A percentile compares a stretch with the other conserved stretches of the same genome.
Conservation (phyloP, 805 yeast species). For the Myxozyma melibiosi region DNA sequence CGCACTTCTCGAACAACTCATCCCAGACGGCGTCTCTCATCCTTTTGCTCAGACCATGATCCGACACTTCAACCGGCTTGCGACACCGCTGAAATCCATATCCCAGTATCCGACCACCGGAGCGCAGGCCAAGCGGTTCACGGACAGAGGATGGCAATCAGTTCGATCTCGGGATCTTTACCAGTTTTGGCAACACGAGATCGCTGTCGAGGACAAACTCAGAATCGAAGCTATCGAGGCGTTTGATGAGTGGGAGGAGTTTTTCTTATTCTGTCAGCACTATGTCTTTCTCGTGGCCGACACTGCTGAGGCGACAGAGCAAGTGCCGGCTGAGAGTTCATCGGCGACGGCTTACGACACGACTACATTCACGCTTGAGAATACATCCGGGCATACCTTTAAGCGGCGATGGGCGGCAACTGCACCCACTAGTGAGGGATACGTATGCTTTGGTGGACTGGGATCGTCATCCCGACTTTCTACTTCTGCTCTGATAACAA, state of each 20-base stretch:
- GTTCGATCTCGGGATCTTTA: conserved; percentile 52
- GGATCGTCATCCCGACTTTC: conserved; percentile 31
- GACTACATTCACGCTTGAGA: not conserved
- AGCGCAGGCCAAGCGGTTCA: conserved; percentile 57
- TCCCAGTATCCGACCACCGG: conserved; percentile 53
- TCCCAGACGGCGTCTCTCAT: conserved; percentile 64
- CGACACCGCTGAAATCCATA: conserved; percentile 72
- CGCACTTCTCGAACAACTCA: conserved; percentile 66
- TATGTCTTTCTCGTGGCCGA: conserved; percentile 70
- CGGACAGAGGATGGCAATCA: conserved; percentile 47
- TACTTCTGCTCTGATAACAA: conserved; percentile 21
- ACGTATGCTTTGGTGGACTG: conserved; percentile 25
- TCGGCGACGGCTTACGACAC: not conserved
- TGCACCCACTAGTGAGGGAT: not conserved
- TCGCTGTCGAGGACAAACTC: conserved; percentile 46
- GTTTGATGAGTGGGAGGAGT: conserved; percentile 86
- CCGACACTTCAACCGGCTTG: conserved; percentile 63
- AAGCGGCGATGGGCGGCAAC: conserved; percentile 23
- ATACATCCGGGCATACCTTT: not conserved
- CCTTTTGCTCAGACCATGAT: conserved; percentile 78
- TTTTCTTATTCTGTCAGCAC: conserved; percentile 72
- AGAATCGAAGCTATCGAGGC: conserved; percentile 58
- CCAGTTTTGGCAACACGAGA: conserved; percentile 57
- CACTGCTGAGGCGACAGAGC: not conserved
- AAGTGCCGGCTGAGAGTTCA: too few relatives aligned